Conservation (phyloP, 129 eudicot genomes). For the Erigeron canadensis region DNA sequence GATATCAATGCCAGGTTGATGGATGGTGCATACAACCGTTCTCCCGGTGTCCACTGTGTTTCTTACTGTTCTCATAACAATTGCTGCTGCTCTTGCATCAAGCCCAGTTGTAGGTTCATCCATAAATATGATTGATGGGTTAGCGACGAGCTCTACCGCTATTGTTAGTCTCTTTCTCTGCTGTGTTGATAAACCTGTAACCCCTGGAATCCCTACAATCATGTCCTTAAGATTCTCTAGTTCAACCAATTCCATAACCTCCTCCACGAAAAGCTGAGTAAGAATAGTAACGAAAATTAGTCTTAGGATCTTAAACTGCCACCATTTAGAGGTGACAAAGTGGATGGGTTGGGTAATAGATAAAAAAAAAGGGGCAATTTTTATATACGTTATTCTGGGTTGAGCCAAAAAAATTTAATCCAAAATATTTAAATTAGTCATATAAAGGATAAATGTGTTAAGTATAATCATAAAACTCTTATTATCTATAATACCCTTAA, state of each 20-base stretch:
- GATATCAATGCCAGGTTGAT: conserved; percentile 54
- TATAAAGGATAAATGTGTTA: too few species aligned
- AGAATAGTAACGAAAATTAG: background rate
- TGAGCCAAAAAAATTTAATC: background rate
- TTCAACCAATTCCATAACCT: conserved; percentile 49
- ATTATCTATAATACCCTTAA: too few species aligned
- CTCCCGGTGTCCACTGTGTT: conserved; percentile 53
- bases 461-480: too few species aligned
- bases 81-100: conserved; percentile 62
- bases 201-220: conserved; percentile 48
- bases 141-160: conserved; percentile 55
- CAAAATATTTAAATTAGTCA: background rate
- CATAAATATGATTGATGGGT: conserved; percentile 56
- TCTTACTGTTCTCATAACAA: conserved; percentile 54
- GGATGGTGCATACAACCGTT: conserved; percentile 57
- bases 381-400: background rate
- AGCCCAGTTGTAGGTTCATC: conserved; percentile 62
- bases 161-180: conserved; percentile 54
- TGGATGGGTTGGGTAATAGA: background rate
- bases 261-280: conserved; percentile 39
- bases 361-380: background rate
- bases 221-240: conserved; percentile 33
- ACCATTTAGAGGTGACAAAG: background rate
- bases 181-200: conserved; percentile 47
- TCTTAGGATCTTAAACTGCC: background rate